phyloP scores from a whole-genome alignment of 805 yeast species.

The Yarrowia sp. region DNA sequence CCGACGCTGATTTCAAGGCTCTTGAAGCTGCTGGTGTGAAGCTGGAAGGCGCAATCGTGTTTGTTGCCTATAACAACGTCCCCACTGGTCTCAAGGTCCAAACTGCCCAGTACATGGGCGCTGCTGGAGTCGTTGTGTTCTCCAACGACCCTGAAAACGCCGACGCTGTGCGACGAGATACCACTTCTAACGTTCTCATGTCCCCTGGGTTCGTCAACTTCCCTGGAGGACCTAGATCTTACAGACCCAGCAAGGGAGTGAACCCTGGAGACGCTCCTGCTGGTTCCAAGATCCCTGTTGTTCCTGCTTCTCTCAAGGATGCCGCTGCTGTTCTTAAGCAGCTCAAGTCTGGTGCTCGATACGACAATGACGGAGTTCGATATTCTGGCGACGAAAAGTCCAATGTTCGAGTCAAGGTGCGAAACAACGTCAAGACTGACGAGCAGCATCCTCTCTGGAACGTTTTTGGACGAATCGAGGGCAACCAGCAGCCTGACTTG shows the following conservation, averaged over 20 bases:
- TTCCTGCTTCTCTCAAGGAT: constrained; percentile 80
- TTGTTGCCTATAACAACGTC: constrained; percentile 62
- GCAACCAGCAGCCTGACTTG: constrained; percentile 77
- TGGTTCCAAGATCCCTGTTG: constrained; percentile 74
- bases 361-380: constrained; percentile 50
- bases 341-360: constrained; percentile 53
- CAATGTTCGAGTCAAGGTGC: constrained; percentile 47
- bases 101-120: constrained; percentile 64
- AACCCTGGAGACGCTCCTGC: constrained; percentile 56
- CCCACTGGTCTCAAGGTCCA: constrained; percentile 60
- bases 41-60: constrained; percentile 59
- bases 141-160: constrained; percentile 46
- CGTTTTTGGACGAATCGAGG: constrained; percentile 76
- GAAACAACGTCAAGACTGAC: constrained; percentile 56
- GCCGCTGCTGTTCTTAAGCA: constrained; percentile 56
- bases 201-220: constrained; percentile 80
- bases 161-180: constrained; percentile 57
- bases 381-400: constrained; percentile 55
- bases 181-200: constrained; percentile 55
- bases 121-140: constrained; percentile 72
- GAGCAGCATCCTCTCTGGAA: constrained; percentile 74
- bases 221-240: constrained; percentile 73
- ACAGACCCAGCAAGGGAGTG: constrained; percentile 54
- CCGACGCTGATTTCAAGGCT: constrained; percentile 58
- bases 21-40: constrained; percentile 53